Evolutionary conservation across 768 basidiomycete genomes (phyloP).

Genomic region (Filobasidium floriforme): DNA sequence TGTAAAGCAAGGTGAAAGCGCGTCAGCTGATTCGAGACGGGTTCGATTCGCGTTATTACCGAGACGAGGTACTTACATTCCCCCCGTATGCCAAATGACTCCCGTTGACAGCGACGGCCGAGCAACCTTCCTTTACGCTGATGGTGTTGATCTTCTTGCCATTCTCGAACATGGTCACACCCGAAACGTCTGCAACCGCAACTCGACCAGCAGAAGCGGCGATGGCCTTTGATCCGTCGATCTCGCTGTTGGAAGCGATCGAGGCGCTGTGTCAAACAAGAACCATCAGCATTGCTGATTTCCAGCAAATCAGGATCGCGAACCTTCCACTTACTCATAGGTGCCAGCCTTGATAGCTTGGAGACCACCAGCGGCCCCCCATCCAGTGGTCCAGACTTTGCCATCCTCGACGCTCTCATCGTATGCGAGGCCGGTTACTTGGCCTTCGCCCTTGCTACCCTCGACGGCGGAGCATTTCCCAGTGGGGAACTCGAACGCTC

Average conservation of each 20-base stretch:
- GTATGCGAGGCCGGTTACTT: slow-evolving; percentile 52
- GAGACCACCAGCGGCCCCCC: slow-evolving; percentile 12
- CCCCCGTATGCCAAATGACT: slow-evolving; percentile 62
- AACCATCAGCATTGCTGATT: neutral
- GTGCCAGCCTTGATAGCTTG: slow-evolving; percentile 37
- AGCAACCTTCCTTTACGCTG: slow-evolving; percentile 11
- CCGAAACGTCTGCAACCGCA: slow-evolving; percentile 30
- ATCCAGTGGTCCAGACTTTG: slow-evolving; percentile 45
- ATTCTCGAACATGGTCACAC: slow-evolving; percentile 20
- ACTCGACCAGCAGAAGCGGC: slow-evolving; percentile 13
- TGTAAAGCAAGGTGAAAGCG: slow-evolving; percentile 38
- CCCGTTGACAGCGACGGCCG: slow-evolving; percentile 34
- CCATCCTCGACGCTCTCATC: slow-evolving; percentile 54
- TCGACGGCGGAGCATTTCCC: slow-evolving; percentile 47
- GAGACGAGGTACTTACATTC: slow-evolving; percentile 52
- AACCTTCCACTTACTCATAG: slow-evolving; percentile 51
- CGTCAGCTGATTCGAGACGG: neutral
- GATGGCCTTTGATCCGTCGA: slow-evolving; percentile 11
- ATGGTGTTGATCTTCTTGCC: slow-evolving; percentile 55
- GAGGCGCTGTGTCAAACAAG: too few species aligned
- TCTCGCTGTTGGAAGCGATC: neutral
- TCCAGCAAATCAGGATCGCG: neutral
- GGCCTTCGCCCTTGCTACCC: slow-evolving; percentile 64
- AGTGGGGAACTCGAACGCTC: slow-evolving; percentile 36
- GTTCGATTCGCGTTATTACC: slow-evolving; percentile 15